Conservation (phyloP, 768 basidiomycete genomes). For the Lanmaoa rubissima region DNA sequence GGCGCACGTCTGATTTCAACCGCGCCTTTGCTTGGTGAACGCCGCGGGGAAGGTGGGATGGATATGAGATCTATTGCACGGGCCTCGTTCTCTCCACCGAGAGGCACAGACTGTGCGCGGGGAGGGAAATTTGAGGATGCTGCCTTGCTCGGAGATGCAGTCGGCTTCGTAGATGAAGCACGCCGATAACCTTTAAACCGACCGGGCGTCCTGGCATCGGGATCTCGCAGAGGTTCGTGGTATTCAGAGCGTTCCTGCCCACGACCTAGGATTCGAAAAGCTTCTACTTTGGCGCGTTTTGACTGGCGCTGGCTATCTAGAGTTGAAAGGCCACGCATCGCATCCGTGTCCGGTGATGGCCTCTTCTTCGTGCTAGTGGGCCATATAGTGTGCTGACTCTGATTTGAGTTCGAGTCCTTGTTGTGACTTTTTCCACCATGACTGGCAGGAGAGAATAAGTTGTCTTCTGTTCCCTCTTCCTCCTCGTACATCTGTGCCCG, state of each 20-base stretch:
- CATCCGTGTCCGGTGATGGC: slow-evolving; percentile 27
- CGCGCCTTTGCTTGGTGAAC: slow-evolving; percentile 21
- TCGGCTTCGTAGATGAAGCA: slow-evolving; percentile 24
- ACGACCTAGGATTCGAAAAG: slow-evolving; percentile 12
- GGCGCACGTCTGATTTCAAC: slow-evolving; percentile 28
- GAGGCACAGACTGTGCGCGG: slow-evolving; percentile 33
- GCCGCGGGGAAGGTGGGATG: slow-evolving; percentile 25
- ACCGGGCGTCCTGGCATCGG: slow-evolving; percentile 5
- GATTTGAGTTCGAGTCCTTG: not conserved
- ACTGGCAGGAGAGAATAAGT: slow-evolving; percentile 32
- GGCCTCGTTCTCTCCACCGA: slow-evolving; percentile 10
- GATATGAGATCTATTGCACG: slow-evolving; percentile 22
- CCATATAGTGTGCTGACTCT: not conserved
- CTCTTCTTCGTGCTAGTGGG: slow-evolving; percentile 28
- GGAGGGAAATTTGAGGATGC: slow-evolving; percentile 11
- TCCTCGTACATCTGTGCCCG: slow-evolving; percentile 3
- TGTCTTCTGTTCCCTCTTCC: slow-evolving; percentile 35
- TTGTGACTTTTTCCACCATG: not conserved
- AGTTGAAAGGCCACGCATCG: slow-evolving; percentile 9
- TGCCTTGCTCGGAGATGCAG: slow-evolving; percentile 14
- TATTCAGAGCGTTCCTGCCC: slow-evolving; percentile 16
- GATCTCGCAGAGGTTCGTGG: slow-evolving; percentile 21
- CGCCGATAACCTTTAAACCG: slow-evolving; percentile 10
- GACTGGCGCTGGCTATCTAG: slow-evolving; percentile 15
- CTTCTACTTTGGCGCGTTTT: slow-evolving; percentile 29